A percentile compares a stretch with the other conserved stretches of the same genome.
phyloP scores from a whole-genome alignment of 352 stramenopile genomes.

The Pilasporangium apinafurcum region DNA sequence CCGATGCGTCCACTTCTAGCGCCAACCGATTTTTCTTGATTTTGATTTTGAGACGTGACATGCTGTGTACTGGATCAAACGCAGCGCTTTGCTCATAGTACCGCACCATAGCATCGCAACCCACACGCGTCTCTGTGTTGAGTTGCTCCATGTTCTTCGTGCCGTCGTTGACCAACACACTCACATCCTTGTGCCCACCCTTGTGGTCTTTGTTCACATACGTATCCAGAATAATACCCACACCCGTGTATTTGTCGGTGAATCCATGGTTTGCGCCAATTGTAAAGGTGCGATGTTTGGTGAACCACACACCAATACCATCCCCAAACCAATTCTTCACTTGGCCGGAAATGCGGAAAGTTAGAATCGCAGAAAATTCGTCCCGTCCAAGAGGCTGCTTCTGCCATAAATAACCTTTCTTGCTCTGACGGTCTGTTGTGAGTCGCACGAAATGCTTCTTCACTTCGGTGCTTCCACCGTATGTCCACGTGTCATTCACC shows the following conservation, averaged over 20 bases:
- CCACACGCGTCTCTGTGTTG: slow-evolving; percentile 55
- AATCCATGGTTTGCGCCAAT: slow-evolving; percentile 74
- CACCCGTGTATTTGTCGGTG: slow-evolving; percentile 62
- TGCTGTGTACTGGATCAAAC: slow-evolving; percentile 78
- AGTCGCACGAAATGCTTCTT: slow-evolving; percentile 86
- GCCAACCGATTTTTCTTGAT: slow-evolving; percentile 47
- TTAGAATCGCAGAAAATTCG: slow-evolving; percentile 56
- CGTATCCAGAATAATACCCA: slow-evolving; percentile 83
- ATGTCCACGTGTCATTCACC: slow-evolving; percentile 71
- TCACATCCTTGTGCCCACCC: slow-evolving; percentile 81
- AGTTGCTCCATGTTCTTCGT: slow-evolving; percentile 60
- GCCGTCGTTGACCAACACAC: slow-evolving; percentile 77
- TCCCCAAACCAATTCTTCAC: slow-evolving; percentile 84
- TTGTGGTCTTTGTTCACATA: slow-evolving; percentile 82
- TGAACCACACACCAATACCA: slow-evolving; percentile 81
- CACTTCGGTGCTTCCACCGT: slow-evolving; percentile 68
- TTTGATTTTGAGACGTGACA: slow-evolving; percentile 74
- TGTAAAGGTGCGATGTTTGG: slow-evolving; percentile 44
- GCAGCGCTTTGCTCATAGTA: slow-evolving; percentile 75
- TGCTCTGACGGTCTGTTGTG: slow-evolving; percentile 86
- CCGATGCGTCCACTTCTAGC: slow-evolving; percentile 63
- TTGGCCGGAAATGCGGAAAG: slow-evolving; percentile 78
- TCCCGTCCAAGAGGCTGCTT: slow-evolving; percentile 43
- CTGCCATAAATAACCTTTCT: slow-evolving; percentile 75
- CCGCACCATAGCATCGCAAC: slow-evolving; percentile 72